Base-by-base conservation (phyloP, 1,284 basidiomycete species). In the Trichosporon sp. region DNA sequence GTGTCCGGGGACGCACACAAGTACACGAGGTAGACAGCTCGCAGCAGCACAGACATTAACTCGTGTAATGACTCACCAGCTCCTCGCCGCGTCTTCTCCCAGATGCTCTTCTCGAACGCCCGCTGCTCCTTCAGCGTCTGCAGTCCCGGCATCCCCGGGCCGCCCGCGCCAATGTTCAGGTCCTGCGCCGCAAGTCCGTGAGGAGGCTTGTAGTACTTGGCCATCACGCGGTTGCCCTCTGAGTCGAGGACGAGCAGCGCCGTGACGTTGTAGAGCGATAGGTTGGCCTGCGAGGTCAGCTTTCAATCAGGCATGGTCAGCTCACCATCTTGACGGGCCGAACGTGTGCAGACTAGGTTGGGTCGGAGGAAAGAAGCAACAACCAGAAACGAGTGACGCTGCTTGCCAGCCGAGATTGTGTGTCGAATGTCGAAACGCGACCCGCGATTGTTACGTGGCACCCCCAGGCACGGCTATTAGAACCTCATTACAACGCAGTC, bases 81-180 rank as follows among this genome's bases (percentile, higher is more conserved):
- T 21, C 92, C 88, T 80, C 95, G 92, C 85, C 94, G 92, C 0
- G 94, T 96, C 87, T 99, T 99, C 78, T 94, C 91, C 88, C 90
- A 97, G 56, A 99, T 86, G 1, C 91, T 92, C 87, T 96, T 96
- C 87, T 99, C 97, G 80, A 98, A 98, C 35, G 91, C 89, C 66
- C 92, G 91, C 84, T 98, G 96, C 80, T 99, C 96, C 84, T 98
- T 98, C 77, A 93, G 80, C 14, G 90, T 90, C 19, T 86, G 71
- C 71, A 84, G 74, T 2, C 83, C 83, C 8, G 76, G 73, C 76
- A 78, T 78, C 6, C 81, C 81, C 1, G 81, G 81, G 54, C 79
- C 83, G 12, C 81, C 80, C 8, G 77, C 66, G 19, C 80, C 80
- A 8, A 78, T 79, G 40, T 79, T 80, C 64, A 82, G 74, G 61